Base-by-base conservation (phyloP, 1,284 basidiomycete species). In the Cryptococcus sp. region DNA sequence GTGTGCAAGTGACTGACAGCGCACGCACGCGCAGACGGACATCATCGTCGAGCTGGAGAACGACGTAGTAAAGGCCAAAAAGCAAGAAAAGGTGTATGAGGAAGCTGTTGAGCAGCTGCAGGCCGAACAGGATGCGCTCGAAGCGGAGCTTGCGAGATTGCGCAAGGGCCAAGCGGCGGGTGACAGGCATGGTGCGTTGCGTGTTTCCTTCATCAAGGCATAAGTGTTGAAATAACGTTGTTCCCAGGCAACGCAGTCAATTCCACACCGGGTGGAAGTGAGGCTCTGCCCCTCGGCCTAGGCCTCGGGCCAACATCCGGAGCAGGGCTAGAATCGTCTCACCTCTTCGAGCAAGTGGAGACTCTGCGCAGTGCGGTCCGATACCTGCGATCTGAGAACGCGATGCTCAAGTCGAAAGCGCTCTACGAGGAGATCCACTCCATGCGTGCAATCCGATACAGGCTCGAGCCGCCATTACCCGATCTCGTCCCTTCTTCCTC, bases 81-180 rank as follows among this genome's bases (percentile, higher is more conserved):
- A 90, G 74, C 90, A 94, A 71, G 91, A 95, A 76, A 84, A 88
- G 62, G 87, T 88, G 25, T 92, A 93, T 67, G 89, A 93, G 73
- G 93, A 95, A 65, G 91, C 92, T 1, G 90, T 97, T 81, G 93
- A 94, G 67, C 90, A 92, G 69, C 79, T 98, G 22, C 93, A 96
- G 73, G 84, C 86, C 4, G 95, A 99, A 70, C 79, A 95, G 62
- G 93, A 97, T 74, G 76, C 82, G 8, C 80, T 96, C 59, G 91
- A 94, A 76, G 87, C 90, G 73, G 92, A 96, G 67, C 92, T 93
- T 73, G 85, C 83, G 4, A 90, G 87, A 72, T 81, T 98, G 64
- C 91, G 91, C 79, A 82, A 84, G 16, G 76, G 84, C 67, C 82
- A 84, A 46, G 84, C 81, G 15, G 44, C 54, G 56, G 84, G 84